phyloP scores from a whole-genome alignment of 2,329 filamentous ascomycete genomes.

The Lachnellula hyalina region DNA sequence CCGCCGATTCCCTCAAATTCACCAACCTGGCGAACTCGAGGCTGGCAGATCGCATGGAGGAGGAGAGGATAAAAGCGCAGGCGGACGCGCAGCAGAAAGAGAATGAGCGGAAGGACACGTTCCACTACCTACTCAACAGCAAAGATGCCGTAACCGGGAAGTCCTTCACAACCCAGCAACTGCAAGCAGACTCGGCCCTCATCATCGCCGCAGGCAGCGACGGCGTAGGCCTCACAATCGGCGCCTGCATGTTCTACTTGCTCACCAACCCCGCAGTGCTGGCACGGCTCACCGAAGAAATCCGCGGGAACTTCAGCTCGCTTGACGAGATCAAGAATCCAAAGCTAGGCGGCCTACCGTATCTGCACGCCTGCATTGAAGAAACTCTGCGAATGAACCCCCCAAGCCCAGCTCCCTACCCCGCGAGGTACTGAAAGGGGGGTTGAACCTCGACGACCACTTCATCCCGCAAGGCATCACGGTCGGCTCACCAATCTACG shows the following conservation, averaged over 20 bases:
- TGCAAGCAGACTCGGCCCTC: conserved; percentile 9
- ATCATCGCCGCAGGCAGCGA: conserved; percentile 19
- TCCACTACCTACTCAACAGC: conserved; percentile 16
- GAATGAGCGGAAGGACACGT: conserved; percentile 11
- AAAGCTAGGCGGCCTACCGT: conserved; percentile 29
- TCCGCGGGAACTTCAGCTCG: conserved; percentile 34
- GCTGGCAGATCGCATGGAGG: conserved; percentile 5
- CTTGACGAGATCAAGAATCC: conserved; percentile 37
- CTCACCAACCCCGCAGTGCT: conserved; percentile 26
- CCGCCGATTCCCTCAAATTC: conserved; percentile 7
- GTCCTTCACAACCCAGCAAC: conserved; percentile 9
- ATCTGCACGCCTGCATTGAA: conserved; percentile 39
- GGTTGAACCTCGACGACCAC: conserved; percentile 13
- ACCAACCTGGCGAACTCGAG: conserved; percentile 7
- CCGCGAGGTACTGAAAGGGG: conserved; percentile 13
- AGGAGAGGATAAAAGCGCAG: conserved; percentile 37
- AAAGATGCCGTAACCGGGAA: conserved; percentile 16
- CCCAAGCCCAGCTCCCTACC: conserved; percentile 9
- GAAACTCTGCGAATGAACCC: conserved; percentile 41
- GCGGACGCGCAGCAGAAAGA: conserved; percentile 1
- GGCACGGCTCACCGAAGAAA: conserved; percentile 32
- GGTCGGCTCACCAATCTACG: conserved; percentile 18
- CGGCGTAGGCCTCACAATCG: conserved; percentile 3
- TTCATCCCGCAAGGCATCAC: conserved; percentile 12
- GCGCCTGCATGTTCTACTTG: conserved; percentile 20